phyloP scores from a whole-genome alignment of 495 filamentous ascomycete species.

The Daldinia vernicosa region DNA sequence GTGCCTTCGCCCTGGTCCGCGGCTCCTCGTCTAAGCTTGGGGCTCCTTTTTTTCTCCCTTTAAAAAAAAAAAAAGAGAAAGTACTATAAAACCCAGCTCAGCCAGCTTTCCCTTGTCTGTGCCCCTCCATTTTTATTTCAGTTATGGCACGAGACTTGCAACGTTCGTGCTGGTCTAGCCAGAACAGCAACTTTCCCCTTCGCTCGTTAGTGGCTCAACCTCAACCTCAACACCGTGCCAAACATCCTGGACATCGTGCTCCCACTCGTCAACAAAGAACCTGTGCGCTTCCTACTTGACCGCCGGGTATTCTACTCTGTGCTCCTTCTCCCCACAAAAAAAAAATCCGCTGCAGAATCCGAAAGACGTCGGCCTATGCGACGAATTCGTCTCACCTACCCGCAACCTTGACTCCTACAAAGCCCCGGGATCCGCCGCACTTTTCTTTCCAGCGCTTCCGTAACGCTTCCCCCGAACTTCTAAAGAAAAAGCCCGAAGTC shows the following conservation, averaged over 20 bases:
- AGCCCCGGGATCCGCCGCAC: constrained; percentile 36
- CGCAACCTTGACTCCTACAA: constrained; percentile 28
- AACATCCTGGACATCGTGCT: constrained; percentile 10
- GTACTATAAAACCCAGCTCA: constrained; percentile 58
- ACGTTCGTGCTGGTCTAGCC: constrained; percentile 50
- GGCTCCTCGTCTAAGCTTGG: constrained; percentile 41
- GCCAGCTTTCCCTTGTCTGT: constrained; percentile 48
- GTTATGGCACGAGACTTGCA: constrained; percentile 57
- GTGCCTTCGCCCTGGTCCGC: constrained; percentile 40
- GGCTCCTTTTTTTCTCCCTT: constrained; percentile 41
- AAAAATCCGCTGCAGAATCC: constrained; percentile 27
- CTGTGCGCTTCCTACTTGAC: constrained; percentile 30
- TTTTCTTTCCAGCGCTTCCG: constrained; percentile 34
- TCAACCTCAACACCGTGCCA: constrained; percentile 33
- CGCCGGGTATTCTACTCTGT: constrained; percentile 12
- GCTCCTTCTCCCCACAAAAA: constrained; percentile 34
- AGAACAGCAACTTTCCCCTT: constrained; percentile 45
- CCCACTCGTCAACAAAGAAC: constrained; percentile 13
- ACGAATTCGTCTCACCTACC: constrained; percentile 35
- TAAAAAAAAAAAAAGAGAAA: constrained; percentile 32
- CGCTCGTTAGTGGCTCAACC: constrained; percentile 40
- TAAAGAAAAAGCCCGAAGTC: constrained; percentile 33
- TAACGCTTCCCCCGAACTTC: constrained; percentile 30
- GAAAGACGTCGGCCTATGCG: constrained; percentile 35
- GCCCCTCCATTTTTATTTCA: constrained; percentile 51